Conservation (phyloP, 495 filamentous ascomycete species). For the Podospora comata region DNA sequence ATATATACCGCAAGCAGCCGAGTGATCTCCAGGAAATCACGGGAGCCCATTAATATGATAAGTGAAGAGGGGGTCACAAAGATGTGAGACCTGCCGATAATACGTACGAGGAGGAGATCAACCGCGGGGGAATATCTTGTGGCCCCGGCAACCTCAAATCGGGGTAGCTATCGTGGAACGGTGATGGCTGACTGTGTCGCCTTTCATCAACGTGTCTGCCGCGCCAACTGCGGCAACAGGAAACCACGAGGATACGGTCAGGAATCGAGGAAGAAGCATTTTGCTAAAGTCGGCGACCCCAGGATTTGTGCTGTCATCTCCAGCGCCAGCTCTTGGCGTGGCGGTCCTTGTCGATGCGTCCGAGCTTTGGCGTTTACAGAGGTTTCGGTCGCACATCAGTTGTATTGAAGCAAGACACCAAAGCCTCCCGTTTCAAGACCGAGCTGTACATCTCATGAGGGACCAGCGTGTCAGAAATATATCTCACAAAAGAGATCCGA, state of each 20-base stretch:
- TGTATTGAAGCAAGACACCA: neutral
- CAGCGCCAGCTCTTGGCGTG: conserved; percentile 1
- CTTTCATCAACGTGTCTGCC: neutral
- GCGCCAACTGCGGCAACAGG: neutral
- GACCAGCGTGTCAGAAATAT: no score
- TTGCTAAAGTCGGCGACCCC: neutral
- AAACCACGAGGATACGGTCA: neutral
- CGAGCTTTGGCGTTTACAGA: neutral
- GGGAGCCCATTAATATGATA: neutral
- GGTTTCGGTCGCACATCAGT: neutral
- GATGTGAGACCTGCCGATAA: neutral
- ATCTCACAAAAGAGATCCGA: no score
- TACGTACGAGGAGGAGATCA: neutral
- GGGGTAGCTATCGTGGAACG: neutral
- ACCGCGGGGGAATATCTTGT: neutral
- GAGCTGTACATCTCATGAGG: neutral
- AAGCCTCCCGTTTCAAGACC: neutral
- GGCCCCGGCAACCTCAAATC: neutral
- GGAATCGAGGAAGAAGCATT: neutral
- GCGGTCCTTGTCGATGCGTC: neutral
- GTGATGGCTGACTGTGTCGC: neutral
- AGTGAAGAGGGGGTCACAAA: neutral
- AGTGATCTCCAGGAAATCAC: neutral
- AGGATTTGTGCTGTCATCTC: neutral
- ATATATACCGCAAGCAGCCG: neutral